Evolutionary conservation across 2,329 filamentous ascomycete species (phyloP).

Genomic region (Geosmithia morbida): DNA sequence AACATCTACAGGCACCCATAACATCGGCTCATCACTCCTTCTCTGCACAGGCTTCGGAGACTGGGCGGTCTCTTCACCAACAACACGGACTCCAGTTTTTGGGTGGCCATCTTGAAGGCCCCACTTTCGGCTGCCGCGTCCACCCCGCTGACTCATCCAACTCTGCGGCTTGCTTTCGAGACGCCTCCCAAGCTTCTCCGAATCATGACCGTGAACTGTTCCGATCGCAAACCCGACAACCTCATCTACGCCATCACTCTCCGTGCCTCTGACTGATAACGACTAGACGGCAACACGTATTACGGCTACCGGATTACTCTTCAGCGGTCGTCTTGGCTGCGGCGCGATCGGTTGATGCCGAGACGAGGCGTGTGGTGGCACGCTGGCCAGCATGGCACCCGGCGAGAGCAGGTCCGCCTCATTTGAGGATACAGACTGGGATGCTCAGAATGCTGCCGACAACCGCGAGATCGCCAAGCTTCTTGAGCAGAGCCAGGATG

Average conservation of each 20-base stretch:
- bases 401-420: conserved; percentile 18
- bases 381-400: conserved; percentile 12
- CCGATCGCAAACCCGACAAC: background rate
- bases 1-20: too few relatives aligned
- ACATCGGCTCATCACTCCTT: too few relatives aligned
- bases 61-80: too few relatives aligned
- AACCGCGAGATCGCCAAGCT: conserved; percentile 30
- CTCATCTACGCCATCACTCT: background rate
- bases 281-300: background rate
- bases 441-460: conserved; percentile 31
- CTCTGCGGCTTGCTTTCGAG: background rate
- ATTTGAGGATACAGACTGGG: conserved; percentile 19
- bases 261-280: background rate
- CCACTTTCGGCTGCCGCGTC: background rate
- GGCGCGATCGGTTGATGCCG: background rate
- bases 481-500: conserved; percentile 25
- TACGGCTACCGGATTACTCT: background rate
- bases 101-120: background rate
- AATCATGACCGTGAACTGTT: conserved; percentile 2
- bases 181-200: conserved; percentile 1
- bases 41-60: too few relatives aligned
- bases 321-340: background rate
- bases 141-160: conserved; percentile 2
- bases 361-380: background rate
- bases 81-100: too few relatives aligned